Conservation (phyloP, 2,329 filamentous ascomycete species). For the Pyricularia sp. region DNA sequence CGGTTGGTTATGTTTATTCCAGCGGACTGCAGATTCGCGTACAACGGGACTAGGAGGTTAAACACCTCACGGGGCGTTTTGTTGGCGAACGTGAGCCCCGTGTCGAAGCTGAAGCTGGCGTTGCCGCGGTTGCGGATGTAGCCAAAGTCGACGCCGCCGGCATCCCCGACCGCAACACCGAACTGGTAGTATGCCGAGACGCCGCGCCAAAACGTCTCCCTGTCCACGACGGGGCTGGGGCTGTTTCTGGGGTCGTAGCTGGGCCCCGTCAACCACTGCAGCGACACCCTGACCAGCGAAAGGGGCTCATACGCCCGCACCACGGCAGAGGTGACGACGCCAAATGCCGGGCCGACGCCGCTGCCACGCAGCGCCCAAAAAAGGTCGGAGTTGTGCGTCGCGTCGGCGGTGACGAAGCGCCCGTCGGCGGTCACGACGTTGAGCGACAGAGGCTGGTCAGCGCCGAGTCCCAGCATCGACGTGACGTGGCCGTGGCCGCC, state of each 20-base stretch:
- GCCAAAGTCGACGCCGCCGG: constrained; percentile 15
- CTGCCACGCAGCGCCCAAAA: constrained; percentile 47
- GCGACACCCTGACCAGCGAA: background rate
- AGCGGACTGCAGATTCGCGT: constrained; percentile 19
- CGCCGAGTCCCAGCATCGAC: constrained; percentile 37
- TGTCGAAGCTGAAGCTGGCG: constrained; percentile 15
- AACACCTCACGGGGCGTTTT: constrained; percentile 19
- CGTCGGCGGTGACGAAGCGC: constrained; percentile 31
- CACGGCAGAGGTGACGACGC: constrained; percentile 4
- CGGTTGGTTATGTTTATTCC: constrained; percentile 17
- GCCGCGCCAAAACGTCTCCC: constrained; percentile 15
- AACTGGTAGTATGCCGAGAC: constrained; percentile 14
- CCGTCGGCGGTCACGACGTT: constrained; percentile 39
- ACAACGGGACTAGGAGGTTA: constrained; percentile 19
- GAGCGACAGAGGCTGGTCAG: constrained; percentile 40
- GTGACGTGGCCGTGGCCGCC: constrained; percentile 39
- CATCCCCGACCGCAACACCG: constrained; percentile 12
- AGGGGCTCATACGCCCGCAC: background rate
- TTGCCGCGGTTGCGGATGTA: constrained; percentile 17
- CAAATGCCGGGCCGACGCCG: constrained; percentile 27
- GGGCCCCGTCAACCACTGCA: constrained; percentile 7
- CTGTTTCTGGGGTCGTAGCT: constrained; percentile 4
- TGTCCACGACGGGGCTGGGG: background rate
- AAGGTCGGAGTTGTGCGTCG: constrained; percentile 35
- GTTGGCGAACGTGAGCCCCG: constrained; percentile 15